Conservation (phyloP, 257 asterid species). For the Linderniella brevidens region DNA sequence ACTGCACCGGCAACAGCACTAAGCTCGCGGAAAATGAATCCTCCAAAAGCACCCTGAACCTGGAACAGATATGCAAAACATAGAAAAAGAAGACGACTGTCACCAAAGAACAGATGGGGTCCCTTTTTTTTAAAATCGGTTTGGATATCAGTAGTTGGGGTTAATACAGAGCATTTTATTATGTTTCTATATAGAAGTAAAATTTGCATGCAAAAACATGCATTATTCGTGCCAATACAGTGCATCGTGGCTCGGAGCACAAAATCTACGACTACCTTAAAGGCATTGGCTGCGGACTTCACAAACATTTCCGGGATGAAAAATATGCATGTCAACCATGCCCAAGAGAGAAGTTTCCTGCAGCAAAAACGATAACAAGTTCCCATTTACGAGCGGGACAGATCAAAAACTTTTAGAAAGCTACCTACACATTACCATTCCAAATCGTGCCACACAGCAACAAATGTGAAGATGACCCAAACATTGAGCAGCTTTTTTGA, state of each 20-base stretch:
- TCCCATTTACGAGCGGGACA: too few species aligned
- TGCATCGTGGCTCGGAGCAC: too few species aligned
- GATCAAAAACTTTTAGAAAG: too few species aligned
- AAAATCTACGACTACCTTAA: too few species aligned
- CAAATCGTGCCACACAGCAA: slow-evolving; percentile 93
- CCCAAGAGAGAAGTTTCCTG: slow-evolving; percentile 99
- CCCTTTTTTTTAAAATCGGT: too few species aligned
- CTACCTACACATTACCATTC: slow-evolving; percentile 57
- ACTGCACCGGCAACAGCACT: slow-evolving; percentile 90
- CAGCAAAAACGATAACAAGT: too few species aligned
- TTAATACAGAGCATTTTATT: too few species aligned
- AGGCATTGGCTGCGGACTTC: slow-evolving; percentile 45
- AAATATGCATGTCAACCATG: slow-evolving; percentile 94
- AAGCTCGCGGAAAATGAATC: slow-evolving; percentile 68
- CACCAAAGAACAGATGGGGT: too few species aligned
- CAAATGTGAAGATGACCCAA: slow-evolving; percentile 95
- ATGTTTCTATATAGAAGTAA: too few species aligned
- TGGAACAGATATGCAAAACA: too few species aligned
- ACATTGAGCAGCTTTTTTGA: slow-evolving; percentile 74
- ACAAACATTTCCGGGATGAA: slow-evolving; percentile 84
- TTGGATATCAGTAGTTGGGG: too few species aligned
- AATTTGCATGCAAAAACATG: background rate
- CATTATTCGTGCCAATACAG: too few species aligned
- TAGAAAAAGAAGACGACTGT: slow-evolving; percentile 14
- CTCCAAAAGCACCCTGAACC: slow-evolving; percentile 34